phyloP scores from a whole-genome alignment of 805 yeast genomes.

The Pichia heedii region DNA sequence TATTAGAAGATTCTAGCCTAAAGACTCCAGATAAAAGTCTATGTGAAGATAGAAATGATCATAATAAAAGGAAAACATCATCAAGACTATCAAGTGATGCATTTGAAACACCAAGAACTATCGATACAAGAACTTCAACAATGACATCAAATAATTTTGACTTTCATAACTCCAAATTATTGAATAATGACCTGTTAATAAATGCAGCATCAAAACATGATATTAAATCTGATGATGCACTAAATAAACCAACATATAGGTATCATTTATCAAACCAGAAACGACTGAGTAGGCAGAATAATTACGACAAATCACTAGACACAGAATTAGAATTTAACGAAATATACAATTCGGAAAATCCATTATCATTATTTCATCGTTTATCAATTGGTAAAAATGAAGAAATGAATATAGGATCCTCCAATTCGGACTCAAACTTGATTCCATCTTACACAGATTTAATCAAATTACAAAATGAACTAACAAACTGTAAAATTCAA shows the following conservation, averaged over 20 bases:
- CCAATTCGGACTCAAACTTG: neutral
- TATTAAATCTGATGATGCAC: neutral
- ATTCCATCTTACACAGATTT: conserved; percentile 12
- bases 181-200: neutral
- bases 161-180: neutral
- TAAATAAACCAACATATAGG: neutral
- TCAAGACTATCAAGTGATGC: conserved; percentile 9
- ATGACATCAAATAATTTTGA: conserved; percentile 1
- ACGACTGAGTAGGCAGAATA: conserved; percentile 3
- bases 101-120: conserved; percentile 7
- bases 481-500: conserved; percentile 28
- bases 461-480: conserved; percentile 22
- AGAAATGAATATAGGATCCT: no score
- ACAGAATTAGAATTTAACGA: neutral
- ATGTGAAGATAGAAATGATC: neutral
- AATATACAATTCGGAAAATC: neutral
- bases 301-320: conserved; percentile 4
- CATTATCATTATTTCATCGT: neutral
- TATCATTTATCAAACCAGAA: neutral
- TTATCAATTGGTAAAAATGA: no score
- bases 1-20: neutral
- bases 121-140: conserved; percentile 9
- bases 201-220: neutral
- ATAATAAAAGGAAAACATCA: neutral
- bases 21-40: neutral